Evolutionary conservation across 768 basidiomycete genomes (phyloP).

Genomic region (Daedalea quercina): DNA sequence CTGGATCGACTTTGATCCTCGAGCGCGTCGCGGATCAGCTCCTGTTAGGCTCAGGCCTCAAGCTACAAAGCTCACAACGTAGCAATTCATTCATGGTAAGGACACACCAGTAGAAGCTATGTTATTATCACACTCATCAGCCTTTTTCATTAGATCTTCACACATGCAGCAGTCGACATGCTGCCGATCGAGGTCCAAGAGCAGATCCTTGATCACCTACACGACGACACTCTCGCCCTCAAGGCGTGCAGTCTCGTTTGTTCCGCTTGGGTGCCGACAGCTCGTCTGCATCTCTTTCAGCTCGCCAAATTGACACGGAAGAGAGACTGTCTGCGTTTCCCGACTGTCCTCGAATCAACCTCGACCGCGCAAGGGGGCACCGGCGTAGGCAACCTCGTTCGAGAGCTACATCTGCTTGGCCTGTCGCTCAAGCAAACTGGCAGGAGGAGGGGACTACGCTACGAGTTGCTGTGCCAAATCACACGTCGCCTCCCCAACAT

Average conservation of each 20-base stretch:
- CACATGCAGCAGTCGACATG: too few species aligned
- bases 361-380: not conserved
- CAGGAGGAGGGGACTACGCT: not conserved
- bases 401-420: not conserved
- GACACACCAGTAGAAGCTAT: too few species aligned
- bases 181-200: constrained; percentile 12
- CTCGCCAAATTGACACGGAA: not conserved
- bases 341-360: not conserved
- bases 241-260: constrained; percentile 8
- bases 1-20: too few species aligned
- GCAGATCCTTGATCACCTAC: constrained; percentile 12
- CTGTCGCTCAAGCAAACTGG: not conserved
- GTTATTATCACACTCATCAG: too few species aligned
- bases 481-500: not conserved
- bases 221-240: constrained; percentile 6
- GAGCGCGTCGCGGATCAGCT: too few species aligned
- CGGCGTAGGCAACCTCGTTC: not conserved
- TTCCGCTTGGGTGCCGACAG: constrained; percentile 2
- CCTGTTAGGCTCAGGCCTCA: too few species aligned
- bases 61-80: too few species aligned
- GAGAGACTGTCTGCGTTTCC: not conserved
- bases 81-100: too few species aligned
- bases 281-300: constrained; percentile 10
- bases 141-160: too few species aligned
- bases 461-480: not conserved